Percentiles rank a stretch among this genome's conserved stretches.
Conservation (phyloP, 257 asterid species). For the Paraleonurus japonicus region DNA sequence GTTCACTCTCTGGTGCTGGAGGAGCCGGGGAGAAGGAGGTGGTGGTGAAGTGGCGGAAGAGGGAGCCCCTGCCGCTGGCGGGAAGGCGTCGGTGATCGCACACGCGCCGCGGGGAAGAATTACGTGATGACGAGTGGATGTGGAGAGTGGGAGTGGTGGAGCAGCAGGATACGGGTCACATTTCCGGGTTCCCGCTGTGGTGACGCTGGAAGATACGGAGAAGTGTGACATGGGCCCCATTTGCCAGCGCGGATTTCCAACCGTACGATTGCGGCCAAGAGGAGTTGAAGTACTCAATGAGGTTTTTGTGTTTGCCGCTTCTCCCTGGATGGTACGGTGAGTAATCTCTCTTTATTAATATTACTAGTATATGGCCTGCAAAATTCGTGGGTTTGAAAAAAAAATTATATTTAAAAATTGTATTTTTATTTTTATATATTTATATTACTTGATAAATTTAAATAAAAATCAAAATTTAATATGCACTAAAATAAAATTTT, state of each 20-base stretch:
- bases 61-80: slow-evolving; percentile 43
- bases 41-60: slow-evolving; percentile 51
- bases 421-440: too few relatives aligned
- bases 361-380: too few relatives aligned
- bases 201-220: slow-evolving; percentile 53
- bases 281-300: slow-evolving; percentile 50
- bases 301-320: slow-evolving; percentile 63
- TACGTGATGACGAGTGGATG: slow-evolving; percentile 57
- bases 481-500: too few relatives aligned
- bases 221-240: slow-evolving; percentile 38
- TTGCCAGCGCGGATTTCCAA: slow-evolving; percentile 50
- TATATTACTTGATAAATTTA: too few relatives aligned
- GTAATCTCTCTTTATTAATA: too few relatives aligned
- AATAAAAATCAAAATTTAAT: too few relatives aligned
- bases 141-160: slow-evolving; percentile 47
- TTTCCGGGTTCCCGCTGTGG: slow-evolving; percentile 57
- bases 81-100: slow-evolving; percentile 59
- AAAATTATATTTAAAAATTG: too few relatives aligned
- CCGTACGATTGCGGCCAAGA: slow-evolving; percentile 43
- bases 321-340: slow-evolving; percentile 53
- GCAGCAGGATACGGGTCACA: slow-evolving; percentile 43
- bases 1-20: slow-evolving; percentile 52
- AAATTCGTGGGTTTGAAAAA: too few relatives aligned
- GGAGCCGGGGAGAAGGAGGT: slow-evolving; percentile 32
- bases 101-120: slow-evolving; percentile 48